phyloP scores from a whole-genome alignment of 2,329 filamentous ascomycete genomes.

The Aspergillus thermomutatus region DNA sequence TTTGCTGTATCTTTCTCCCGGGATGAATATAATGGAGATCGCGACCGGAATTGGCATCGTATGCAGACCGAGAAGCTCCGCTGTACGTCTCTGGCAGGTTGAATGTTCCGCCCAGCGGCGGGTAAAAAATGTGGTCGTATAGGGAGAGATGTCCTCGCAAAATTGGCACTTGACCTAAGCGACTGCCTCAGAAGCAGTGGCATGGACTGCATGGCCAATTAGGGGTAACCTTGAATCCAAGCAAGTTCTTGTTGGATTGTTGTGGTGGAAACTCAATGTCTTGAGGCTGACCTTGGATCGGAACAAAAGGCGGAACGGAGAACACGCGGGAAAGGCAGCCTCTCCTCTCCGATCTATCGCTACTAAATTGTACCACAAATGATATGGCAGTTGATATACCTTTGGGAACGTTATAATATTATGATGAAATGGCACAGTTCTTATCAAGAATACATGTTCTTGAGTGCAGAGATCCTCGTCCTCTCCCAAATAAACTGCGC shows the following conservation, averaged over 20 bases:
- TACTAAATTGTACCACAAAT: not conserved
- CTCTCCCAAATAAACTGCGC: not conserved
- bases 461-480: not conserved
- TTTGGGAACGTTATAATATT: not conserved
- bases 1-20: conserved; percentile 20
- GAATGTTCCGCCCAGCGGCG: conserved; percentile 18
- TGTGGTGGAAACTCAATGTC: conserved; percentile 6
- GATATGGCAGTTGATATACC: not conserved
- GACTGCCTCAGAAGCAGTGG: conserved; percentile 40
- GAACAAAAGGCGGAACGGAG: not conserved
- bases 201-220: conserved; percentile 39
- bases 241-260: conserved; percentile 14
- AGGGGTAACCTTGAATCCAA: conserved; percentile 19
- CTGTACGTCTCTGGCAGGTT: conserved; percentile 17
- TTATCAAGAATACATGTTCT: not conserved
- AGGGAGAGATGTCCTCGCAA: conserved; percentile 21
- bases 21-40: conserved; percentile 23
- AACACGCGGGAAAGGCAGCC: not conserved
- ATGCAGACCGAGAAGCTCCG: conserved; percentile 40
- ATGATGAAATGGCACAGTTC: not conserved
- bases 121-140: conserved; percentile 21
- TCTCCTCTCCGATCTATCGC: not conserved
- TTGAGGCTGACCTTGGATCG: conserved; percentile 10
- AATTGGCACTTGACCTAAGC: conserved; percentile 25
- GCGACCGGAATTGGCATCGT: conserved; percentile 41